Evolutionary conservation across 2,329 filamentous ascomycete species (phyloP), one percentile per base, ranked within the genome.

Genomic region (Clonostachys chloroleuca): DNA sequence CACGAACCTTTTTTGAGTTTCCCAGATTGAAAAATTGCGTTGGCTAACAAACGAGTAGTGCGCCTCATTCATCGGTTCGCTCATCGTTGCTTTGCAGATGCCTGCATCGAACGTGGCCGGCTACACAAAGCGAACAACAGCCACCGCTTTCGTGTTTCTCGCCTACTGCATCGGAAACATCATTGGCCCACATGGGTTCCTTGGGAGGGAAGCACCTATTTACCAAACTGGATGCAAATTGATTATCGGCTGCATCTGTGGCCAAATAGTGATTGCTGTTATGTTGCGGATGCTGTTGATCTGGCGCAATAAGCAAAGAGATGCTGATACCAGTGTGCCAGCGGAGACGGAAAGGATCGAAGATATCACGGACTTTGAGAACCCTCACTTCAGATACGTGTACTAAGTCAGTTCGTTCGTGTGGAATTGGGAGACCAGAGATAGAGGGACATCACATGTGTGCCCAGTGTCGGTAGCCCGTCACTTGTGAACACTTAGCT

Each of bases 11-110:
- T 14, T 12, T 12, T 30, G 13, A 17, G 24, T 30, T 30, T 30
- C 2, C 24, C n/a, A 33, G 18, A 12, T 40, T 10, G 13, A 16
- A 34, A 13, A 17, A 34, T n/a, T n/a, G 9, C 12, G 4, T 34
- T 30, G 30, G 42, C 41, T 18, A 35, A 18, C 30, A n/a, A n/a
- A 14, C 9, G n/a, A 30, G 20, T 34, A 49, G 47, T 49, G 47
- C 36, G 39, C 47, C 0, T 60, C 68, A 2, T 78, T 68, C 48
- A 75, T 79, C 6, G 67, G 70, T 4, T 72, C 72, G 12, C 60
- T 80, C 13, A 74, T 78, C 1, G 61, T 79, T 6, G 73, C 73
- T 2, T 62, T 80, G 14, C 76, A 75, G 51, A 64, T 75, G 56
- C 73, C 72, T 3, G 67, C 70, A 4, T 62, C 66, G 18, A 75